Evolutionary conservation across 202 grass and related monocot species (phyloP).

Genomic region (Zoysia matrella): DNA sequence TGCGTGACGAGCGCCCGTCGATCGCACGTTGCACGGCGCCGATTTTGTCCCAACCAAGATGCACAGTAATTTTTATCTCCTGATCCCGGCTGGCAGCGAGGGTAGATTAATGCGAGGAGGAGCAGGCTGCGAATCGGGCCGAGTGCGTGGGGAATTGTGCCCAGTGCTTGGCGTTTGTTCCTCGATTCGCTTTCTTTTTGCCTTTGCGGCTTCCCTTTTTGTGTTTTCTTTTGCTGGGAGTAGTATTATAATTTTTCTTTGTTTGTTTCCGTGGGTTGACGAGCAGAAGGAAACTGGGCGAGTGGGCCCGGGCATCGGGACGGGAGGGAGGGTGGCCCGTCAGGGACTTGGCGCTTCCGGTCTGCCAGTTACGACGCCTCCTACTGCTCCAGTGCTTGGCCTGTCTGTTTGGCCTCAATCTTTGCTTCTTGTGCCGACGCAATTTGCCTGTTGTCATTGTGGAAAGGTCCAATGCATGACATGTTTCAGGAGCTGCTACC

Average conservation of each 20-base stretch:
- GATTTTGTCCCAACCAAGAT: no score
- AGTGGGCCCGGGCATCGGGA: neutral
- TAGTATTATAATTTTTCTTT: neutral
- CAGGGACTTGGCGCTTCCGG: slow-evolving; percentile 49
- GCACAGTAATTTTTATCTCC: no score
- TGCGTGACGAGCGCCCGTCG: no score
- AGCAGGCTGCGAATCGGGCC: no score
- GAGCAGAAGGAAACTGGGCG: neutral
- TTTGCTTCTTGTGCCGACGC: neutral
- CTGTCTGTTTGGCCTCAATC: neutral
- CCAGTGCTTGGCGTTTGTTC: slow-evolving; percentile 1
- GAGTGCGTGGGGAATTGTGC: slow-evolving; percentile 43
- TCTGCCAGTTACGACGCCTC: slow-evolving; percentile 28
- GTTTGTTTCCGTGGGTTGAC: neutral
- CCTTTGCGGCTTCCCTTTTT: slow-evolving; percentile 12
- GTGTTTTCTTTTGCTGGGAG: neutral
- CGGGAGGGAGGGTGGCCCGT: neutral
- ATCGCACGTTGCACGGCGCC: no score
- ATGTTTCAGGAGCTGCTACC: neutral
- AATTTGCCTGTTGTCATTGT: neutral
- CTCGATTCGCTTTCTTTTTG: slow-evolving; percentile 9
- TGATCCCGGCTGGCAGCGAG: no score
- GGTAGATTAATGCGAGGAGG: no score
- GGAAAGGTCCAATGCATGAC: neutral
- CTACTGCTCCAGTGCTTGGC: neutral